These are phyloP conservation scores for Debaryomyces robertsiae DNA, from an alignment of 1,139 yeast genomes.

Conservation along the genomic window DNA sequence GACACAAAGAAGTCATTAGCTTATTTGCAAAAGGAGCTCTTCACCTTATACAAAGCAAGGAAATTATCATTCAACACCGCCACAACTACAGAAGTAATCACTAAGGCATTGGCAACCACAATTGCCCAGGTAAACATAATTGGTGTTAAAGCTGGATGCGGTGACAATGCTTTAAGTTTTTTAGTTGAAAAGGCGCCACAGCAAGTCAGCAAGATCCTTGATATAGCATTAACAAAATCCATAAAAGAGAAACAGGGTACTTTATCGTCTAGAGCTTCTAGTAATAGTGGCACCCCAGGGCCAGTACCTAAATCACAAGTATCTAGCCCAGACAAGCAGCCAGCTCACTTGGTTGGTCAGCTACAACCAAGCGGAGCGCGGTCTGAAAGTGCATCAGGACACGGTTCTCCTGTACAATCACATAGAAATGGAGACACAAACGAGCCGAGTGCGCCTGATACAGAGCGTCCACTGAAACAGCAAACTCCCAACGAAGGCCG, in stretches of 20 bases:
- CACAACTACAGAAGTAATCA: conserved; percentile 75
- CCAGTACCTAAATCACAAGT: conserved; percentile 19
- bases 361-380: conserved; percentile 2
- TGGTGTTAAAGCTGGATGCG: conserved; percentile 82
- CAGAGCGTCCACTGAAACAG: not conserved
- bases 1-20: conserved; percentile 66
- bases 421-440: not conserved
- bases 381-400: not conserved
- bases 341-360: conserved; percentile 5
- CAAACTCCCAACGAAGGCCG: not conserved
- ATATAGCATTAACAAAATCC: conserved; percentile 80
- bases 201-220: conserved; percentile 79
- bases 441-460: not conserved
- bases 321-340: conserved; percentile 10
- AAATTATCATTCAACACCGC: conserved; percentile 67
- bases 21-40: conserved; percentile 71
- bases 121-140: conserved; percentile 88
- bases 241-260: conserved; percentile 57
- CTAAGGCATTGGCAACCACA: conserved; percentile 92
- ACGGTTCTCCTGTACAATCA: not conserved
- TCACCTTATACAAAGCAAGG: conserved; percentile 68
- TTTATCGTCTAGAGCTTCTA: conserved; percentile 24
- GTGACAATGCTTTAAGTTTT: conserved; percentile 76
- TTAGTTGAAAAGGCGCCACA: conserved; percentile 87
- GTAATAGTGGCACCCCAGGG: conserved; percentile 33